Evolutionary conservation across 192 early-diverging fungal species (phyloP), one percentile per base, ranked within the genome.

Genomic region (Spinellus fusiger): DNA sequence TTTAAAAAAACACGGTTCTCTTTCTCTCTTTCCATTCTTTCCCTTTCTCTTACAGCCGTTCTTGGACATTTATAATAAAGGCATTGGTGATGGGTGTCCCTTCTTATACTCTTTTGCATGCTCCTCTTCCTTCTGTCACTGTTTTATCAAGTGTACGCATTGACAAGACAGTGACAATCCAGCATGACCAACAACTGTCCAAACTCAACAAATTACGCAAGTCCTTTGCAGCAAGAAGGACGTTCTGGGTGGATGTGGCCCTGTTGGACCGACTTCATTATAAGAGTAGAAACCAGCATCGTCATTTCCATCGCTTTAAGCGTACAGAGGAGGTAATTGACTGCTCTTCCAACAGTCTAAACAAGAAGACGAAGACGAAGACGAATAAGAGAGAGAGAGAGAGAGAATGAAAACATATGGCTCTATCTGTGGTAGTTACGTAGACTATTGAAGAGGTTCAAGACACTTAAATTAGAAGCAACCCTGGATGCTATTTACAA

Each of bases 231-330:
- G n/a, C 34, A 5, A 27, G 29, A 49, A 33, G 4, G 12, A 32
- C 37, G 20, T 64, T 71, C 54, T 71, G 69, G 69, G 33, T 56
- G 18, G 69, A 71, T 26, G 57, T 71, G 0, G 54, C 62, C 1
- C 8, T 71, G 16, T 34, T 59, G 25, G 62, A 71, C 18, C 38
- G 54, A 25, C 38, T 65, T 25, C 31, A 64, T 35, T 71, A 71
- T 28, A 71, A 65, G 35, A 49, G 65, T 40, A 35, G 48, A 7
- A 71, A 71, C 46, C 69, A 71, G 31, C 69, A 71, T 35, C 56
- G 69, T 1, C 69, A 60, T 26, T 71, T 65, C 33, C 62, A 52
- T 20, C 52, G 62, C 7, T 71, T 65, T 22, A 53, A 51, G 38
- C 50, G 63, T 26, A 40, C 47, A 32, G 47, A 31, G 15, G 69